Evolutionary conservation across 345 rosid genomes (phyloP).

Genomic region (Physaria fendleri): DNA sequence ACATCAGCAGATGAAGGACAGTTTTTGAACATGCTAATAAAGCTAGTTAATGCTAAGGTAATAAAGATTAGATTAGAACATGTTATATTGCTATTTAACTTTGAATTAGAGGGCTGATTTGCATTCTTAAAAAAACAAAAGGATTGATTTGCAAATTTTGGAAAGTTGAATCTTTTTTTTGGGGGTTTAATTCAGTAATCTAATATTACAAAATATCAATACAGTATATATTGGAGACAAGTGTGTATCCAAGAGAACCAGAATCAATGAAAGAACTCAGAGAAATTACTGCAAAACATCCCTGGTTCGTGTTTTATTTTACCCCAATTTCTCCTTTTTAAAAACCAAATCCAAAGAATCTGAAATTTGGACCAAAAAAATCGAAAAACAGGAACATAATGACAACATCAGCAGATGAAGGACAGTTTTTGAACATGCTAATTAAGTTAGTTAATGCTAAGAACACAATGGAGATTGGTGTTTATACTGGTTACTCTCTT

Average conservation of each 20-base stretch:
- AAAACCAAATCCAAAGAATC: background rate
- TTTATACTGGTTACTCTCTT: constrained; percentile 97
- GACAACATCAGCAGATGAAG: constrained; percentile 98
- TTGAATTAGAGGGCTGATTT: too few relatives aligned
- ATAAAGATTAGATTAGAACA: too few relatives aligned
- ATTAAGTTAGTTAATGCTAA: constrained; percentile 93
- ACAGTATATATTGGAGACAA: constrained; percentile 93
- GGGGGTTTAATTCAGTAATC: background rate
- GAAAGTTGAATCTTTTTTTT: too few relatives aligned
- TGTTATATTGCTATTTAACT: too few relatives aligned
- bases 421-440: constrained; percentile 88
- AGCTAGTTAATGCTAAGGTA: constrained; percentile 95
- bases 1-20: constrained; percentile 99
- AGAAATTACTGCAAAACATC: constrained; percentile 90
- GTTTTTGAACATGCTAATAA: constrained; percentile 82
- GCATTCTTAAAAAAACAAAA: too few relatives aligned
- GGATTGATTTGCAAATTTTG: too few relatives aligned
- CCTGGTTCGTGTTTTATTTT: constrained; percentile 62
- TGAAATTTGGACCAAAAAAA: background rate
- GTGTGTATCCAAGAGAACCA: constrained; percentile 96
- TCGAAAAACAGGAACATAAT: constrained; percentile 66
- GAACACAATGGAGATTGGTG: constrained; percentile 99
- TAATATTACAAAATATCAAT: background rate
- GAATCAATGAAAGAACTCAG: constrained; percentile 95
- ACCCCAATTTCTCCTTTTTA: too few relatives aligned